Conservation (phyloP, 2,329 filamentous ascomycete genomes). For the Sporothrix globosa region DNA sequence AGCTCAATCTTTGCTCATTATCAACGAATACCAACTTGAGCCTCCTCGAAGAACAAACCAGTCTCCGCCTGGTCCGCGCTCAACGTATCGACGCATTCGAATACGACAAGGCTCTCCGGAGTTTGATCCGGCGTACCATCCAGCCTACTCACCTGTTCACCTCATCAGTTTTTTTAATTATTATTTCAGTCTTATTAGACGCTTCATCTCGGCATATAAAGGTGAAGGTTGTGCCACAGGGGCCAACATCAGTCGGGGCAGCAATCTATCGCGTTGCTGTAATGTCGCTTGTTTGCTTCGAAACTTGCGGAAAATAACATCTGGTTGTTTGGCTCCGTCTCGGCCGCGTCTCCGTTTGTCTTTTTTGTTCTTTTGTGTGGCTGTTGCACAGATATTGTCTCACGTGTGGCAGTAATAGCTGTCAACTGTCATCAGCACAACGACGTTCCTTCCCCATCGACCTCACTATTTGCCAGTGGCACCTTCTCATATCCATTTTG, state of each 20-base stretch:
- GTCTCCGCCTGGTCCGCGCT: slow-evolving; percentile 12
- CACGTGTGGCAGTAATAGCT: slow-evolving; percentile 2
- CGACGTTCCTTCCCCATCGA: neutral
- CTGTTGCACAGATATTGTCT: slow-evolving; percentile 6
- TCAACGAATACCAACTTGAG: slow-evolving; percentile 1
- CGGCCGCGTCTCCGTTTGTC: neutral
- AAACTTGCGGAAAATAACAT: neutral
- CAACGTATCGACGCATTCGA: slow-evolving; percentile 4
- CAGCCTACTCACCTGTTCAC: neutral
- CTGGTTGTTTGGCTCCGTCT: neutral
- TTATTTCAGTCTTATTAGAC: neutral
- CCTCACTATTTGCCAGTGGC: neutral
- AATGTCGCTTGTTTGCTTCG: slow-evolving; percentile 10
- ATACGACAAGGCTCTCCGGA: slow-evolving; percentile 6
- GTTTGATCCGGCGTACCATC: neutral
- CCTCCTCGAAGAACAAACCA: neutral
- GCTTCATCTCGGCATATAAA: neutral
- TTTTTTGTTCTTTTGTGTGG: slow-evolving; percentile 6
- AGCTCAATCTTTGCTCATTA: neutral
- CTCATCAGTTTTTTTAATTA: neutral
- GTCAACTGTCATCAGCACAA: neutral
- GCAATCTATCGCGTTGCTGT: neutral
- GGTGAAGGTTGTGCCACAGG: neutral
- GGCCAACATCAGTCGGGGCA: too few species aligned
- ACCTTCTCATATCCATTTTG: neutral